Evolutionary conservation across 2,329 filamentous ascomycete genomes (phyloP).

Genomic region (Trichophyton simii): DNA sequence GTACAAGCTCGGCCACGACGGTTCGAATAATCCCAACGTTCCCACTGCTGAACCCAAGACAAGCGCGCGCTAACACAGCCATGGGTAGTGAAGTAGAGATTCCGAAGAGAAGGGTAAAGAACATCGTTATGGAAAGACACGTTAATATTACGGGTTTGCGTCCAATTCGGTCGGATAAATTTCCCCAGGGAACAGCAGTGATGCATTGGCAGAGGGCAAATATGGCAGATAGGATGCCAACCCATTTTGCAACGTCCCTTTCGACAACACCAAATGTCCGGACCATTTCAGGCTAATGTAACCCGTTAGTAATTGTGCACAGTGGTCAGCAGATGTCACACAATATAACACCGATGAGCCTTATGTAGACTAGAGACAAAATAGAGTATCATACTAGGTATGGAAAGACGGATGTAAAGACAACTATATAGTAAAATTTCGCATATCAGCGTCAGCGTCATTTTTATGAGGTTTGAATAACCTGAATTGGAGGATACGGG

Average conservation of each 20-base stretch:
- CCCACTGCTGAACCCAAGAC: slow-evolving; percentile 77
- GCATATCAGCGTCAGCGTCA: slow-evolving; percentile 12
- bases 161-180: slow-evolving; percentile 63
- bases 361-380: not conserved
- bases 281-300: slow-evolving; percentile 62
- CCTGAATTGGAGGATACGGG: slow-evolving; percentile 18
- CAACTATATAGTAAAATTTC: slow-evolving; percentile 19
- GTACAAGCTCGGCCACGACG: slow-evolving; percentile 86
- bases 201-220: slow-evolving; percentile 61
- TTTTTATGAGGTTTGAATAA: slow-evolving; percentile 1
- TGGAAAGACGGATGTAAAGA: slow-evolving; percentile 60
- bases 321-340: not conserved
- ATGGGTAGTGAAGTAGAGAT: slow-evolving; percentile 66
- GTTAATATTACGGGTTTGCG: slow-evolving; percentile 69
- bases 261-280: slow-evolving; percentile 57
- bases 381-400: slow-evolving; percentile 31
- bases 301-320: slow-evolving; percentile 13
- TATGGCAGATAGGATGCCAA: slow-evolving; percentile 58
- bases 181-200: slow-evolving; percentile 64
- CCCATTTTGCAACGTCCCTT: slow-evolving; percentile 65
- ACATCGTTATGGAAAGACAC: slow-evolving; percentile 66
- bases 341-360: not conserved
- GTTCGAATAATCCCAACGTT: slow-evolving; percentile 90
- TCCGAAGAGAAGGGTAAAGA: slow-evolving; percentile 69
- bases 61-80: slow-evolving; percentile 62